These are phyloP conservation scores for Pestalotiopsis fici DNA, from an alignment of 2,329 filamentous ascomycete species.

Conservation along the genomic window DNA sequence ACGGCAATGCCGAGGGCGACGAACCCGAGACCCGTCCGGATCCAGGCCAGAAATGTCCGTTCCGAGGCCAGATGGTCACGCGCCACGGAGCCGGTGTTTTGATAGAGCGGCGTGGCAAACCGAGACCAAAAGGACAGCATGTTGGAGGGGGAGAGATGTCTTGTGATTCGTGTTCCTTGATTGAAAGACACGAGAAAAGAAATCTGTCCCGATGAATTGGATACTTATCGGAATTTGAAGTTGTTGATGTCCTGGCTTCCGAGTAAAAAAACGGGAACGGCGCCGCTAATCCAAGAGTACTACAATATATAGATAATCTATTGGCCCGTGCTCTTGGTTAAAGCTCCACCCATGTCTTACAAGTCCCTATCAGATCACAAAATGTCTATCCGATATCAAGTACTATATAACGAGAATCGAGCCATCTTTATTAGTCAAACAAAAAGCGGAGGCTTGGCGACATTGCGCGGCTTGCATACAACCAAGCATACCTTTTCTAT, in stretches of 20 bases:
- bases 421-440: no score
- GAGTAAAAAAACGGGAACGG: no score
- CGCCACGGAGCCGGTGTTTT: constrained; percentile 50
- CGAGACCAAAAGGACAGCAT: constrained; percentile 1
- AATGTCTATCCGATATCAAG: no score
- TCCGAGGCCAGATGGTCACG: constrained; percentile 56
- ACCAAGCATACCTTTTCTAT: not conserved
- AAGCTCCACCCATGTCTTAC: not conserved
- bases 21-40: constrained; percentile 51
- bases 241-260: no score
- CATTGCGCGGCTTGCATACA: no score
- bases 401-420: no score
- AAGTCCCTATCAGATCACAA: no score
- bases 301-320: not conserved
- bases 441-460: no score
- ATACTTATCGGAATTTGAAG: no score
- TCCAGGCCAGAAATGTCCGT: constrained; percentile 54
- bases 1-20: constrained; percentile 52
- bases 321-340: not conserved
- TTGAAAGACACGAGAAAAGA: no score
- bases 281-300: not conserved
- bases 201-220: no score
- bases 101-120: constrained; percentile 26
- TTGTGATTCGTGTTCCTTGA: no score
- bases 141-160: not conserved